Evolutionary conservation across 2,329 filamentous ascomycete species (phyloP).

Genomic region (Coniochaeta sp.): DNA sequence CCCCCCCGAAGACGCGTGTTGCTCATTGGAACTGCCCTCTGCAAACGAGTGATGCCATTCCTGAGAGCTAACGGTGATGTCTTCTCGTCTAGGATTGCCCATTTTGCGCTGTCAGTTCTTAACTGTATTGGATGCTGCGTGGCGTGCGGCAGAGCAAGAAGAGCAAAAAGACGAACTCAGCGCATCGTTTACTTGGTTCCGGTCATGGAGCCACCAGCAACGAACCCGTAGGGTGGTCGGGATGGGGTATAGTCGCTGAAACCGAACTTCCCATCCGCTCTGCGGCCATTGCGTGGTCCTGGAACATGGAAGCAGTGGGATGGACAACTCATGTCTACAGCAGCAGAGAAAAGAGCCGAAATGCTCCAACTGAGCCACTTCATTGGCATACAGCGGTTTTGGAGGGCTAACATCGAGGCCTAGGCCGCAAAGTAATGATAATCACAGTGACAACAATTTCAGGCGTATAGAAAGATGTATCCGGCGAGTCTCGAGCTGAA

Average conservation of each 20-base stretch:
- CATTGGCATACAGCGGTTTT: too few species aligned
- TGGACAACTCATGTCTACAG: too few species aligned
- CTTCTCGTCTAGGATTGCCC: neutral
- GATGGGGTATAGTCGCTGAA: too few species aligned
- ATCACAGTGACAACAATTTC: too few species aligned
- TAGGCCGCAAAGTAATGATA: too few species aligned
- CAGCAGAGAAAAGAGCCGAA: too few species aligned
- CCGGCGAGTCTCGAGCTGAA: too few species aligned
- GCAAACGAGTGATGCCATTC: neutral
- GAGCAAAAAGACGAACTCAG: neutral
- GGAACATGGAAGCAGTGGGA: neutral
- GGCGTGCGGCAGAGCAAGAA: neutral
- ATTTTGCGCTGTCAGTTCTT: neutral
- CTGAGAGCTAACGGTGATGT: neutral
- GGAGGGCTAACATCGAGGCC: too few species aligned
- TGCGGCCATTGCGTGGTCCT: too few species aligned
- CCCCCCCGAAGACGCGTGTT: neutral
- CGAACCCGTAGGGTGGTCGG: neutral
- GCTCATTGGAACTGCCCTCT: neutral
- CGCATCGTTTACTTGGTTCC: neutral
- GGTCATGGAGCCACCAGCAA: neutral
- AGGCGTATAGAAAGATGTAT: too few species aligned
- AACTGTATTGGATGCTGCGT: neutral
- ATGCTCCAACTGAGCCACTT: too few species aligned
- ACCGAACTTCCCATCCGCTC: too few species aligned